Percentiles rank a stretch among this genome's conserved stretches.
Conservation (phyloP, 164 flowering plant genomes). For the Akebia trifoliata region DNA sequence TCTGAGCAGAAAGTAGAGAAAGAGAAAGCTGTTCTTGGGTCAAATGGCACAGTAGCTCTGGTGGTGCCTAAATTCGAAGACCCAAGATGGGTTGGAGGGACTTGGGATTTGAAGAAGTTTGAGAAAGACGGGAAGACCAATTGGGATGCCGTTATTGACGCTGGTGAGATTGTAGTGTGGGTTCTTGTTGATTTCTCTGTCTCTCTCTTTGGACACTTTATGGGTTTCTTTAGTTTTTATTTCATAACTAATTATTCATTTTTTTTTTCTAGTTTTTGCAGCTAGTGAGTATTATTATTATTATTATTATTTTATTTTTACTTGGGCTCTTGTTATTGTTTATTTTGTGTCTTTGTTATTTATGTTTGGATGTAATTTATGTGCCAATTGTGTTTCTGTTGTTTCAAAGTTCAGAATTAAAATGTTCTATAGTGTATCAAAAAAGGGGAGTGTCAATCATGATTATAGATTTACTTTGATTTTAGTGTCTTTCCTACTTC, state of each 20-base stretch:
- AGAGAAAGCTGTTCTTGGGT: constrained; percentile 12
- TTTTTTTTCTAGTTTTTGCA: not conserved
- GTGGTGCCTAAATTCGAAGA: constrained; percentile 39
- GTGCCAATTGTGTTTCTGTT: no score
- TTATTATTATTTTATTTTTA: no score
- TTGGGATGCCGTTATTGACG: constrained; percentile 97
- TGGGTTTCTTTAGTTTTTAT: not conserved
- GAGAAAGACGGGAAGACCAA: constrained; percentile 61
- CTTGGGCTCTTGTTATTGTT: no score
- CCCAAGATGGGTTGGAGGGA: constrained; percentile 76
- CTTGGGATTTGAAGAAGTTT: constrained; percentile 93
- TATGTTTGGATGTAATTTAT: no score
- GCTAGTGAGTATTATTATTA: no score
- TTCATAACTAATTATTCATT: constrained; percentile 3
- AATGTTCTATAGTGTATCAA: no score
- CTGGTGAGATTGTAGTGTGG: constrained; percentile 71
- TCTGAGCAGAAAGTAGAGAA: constrained; percentile 15
- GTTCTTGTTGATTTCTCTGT: no score
- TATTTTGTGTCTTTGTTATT: no score
- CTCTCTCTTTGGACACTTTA: not conserved
- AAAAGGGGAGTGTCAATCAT: no score
- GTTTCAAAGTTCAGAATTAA: no score
- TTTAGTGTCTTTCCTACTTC: no score
- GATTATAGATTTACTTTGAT: no score
- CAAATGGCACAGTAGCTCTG: constrained; percentile 8